Evolutionary conservation across 83 land plant species (phyloP), one percentile per base, ranked within the genome.

Genomic region (Thuja plicata): DNA sequence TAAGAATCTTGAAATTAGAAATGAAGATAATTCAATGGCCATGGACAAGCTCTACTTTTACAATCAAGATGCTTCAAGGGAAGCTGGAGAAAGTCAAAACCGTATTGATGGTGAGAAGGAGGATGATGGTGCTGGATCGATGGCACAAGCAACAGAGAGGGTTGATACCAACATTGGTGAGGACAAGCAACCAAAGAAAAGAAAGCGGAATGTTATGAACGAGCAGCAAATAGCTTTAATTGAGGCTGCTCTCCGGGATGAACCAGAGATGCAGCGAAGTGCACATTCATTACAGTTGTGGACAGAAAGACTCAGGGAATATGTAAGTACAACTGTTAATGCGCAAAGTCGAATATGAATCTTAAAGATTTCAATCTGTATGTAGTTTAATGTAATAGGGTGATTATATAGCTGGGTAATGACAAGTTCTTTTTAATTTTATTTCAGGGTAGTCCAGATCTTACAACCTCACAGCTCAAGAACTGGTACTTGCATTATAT

Each of bases 191-290:
- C 94, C 89, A 41, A 95, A 90, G 90, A 97, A 95, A 90, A 91
- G 97, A 77, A 97, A 97, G 78, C 91, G 97, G 46, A 93, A 96
- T 81, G 92, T 97, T 50, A 96, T 97, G 97, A 97, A 96, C 91
- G 97, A 94, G 16, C 86, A 87, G 55, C 98, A 96, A 85, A 92
- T 95, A 37, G 15, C 73, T 48, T 40, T 93, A 40, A 94, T 97
- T 84, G 98, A 97, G 89, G 89, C 38, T 80, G 97, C 94, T 19
- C 93, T 97, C 17, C 48, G 91, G 86, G 94, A 89, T 62, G 96
- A 94, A 91, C 98, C 96, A 86, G 96, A 95, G n/a, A 93, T 96
- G 98, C 97, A 97, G 90, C 92, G 95, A 62, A 94, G 91, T 90
- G 87, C 95, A 54, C 71, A 88, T 87, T 85, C 84, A 50, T 87